Percentiles rank a stretch among this genome's conserved stretches.
Evolutionary conservation across 2,329 filamentous ascomycete genomes (phyloP).

Genomic region (Zasmidium cellare): DNA sequence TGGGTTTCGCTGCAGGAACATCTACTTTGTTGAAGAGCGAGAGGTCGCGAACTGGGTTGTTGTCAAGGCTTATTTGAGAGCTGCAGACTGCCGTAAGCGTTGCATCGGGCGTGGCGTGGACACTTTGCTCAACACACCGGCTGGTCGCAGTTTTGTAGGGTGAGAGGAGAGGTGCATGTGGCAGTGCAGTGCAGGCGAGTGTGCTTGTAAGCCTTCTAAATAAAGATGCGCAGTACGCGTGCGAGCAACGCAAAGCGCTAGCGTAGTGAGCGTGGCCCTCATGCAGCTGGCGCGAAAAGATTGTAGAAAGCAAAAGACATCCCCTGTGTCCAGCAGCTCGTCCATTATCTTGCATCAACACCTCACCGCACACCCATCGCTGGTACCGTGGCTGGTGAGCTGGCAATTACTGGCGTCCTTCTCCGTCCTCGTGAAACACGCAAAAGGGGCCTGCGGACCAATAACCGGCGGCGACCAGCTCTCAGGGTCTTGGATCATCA

Average conservation of each 20-base stretch:
- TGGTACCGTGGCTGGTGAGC: not conserved
- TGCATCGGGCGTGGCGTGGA: not conserved
- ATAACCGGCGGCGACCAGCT: not conserved
- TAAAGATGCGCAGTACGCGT: not conserved
- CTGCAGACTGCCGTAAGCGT: not conserved
- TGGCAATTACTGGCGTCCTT: not conserved
- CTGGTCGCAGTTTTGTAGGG: not conserved
- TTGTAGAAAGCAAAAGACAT: not conserved
- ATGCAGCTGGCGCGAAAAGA: not conserved
- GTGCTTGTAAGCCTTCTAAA: not conserved
- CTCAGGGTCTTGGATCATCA: constrained; percentile 1
- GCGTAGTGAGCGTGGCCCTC: not conserved
- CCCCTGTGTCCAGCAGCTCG: not conserved
- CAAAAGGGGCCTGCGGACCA: not conserved
- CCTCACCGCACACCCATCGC: too few species aligned
- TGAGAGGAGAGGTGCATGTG: not conserved
- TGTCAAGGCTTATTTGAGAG: not conserved
- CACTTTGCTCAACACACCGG: not conserved
- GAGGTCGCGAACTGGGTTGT: not conserved
- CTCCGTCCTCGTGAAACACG: not conserved
- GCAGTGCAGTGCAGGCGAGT: not conserved
- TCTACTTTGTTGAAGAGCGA: not conserved
- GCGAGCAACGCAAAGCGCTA: not conserved
- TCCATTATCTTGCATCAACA: not conserved
- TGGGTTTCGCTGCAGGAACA: not conserved